Conservation (phyloP, 108 stramenopile genomes). For the Pseudonitzschia pungens region DNA sequence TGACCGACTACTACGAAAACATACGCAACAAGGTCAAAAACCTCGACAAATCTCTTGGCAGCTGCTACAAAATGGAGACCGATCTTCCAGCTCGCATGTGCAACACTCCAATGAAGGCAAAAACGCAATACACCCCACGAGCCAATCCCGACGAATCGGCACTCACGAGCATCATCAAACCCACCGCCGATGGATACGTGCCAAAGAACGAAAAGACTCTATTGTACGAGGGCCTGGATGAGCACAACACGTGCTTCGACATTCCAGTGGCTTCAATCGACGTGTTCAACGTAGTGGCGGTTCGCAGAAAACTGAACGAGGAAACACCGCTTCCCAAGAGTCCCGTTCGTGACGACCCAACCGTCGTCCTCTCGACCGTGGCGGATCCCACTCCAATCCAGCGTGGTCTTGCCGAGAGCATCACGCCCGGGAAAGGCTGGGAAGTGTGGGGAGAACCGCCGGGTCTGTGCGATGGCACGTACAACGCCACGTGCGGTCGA, state of each 20-base stretch:
- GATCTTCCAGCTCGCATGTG: slow-evolving; percentile 52
- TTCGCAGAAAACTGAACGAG: slow-evolving; percentile 31
- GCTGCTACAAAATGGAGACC: slow-evolving; percentile 46
- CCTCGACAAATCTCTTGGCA: slow-evolving; percentile 36
- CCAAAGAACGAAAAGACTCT: slow-evolving; percentile 38
- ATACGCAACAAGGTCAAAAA: slow-evolving; percentile 50
- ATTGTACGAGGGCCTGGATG: slow-evolving; percentile 64
- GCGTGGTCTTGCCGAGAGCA: slow-evolving; percentile 15
- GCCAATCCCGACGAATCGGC: slow-evolving; percentile 60
- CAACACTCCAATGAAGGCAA: slow-evolving; percentile 53
- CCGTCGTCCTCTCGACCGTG: not conserved
- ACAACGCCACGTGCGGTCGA: slow-evolving; percentile 52
- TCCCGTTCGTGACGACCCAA: not conserved
- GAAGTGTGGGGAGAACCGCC: slow-evolving; percentile 47
- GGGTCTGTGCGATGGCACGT: slow-evolving; percentile 76
- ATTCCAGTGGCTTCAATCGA: slow-evolving; percentile 59
- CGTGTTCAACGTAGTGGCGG: slow-evolving; percentile 53
- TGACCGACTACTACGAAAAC: slow-evolving; percentile 59
- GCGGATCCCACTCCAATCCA: not conserved
- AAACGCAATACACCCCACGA: slow-evolving; percentile 75
- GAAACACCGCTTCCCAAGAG: not conserved
- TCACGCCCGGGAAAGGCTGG: slow-evolving; percentile 73
- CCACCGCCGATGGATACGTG: slow-evolving; percentile 40
- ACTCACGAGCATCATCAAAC: slow-evolving; percentile 50
- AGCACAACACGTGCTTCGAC: slow-evolving; percentile 46